These are phyloP conservation scores for Gossypium thurberi DNA, from an alignment of 345 rosid species.

Conservation along the genomic window DNA sequence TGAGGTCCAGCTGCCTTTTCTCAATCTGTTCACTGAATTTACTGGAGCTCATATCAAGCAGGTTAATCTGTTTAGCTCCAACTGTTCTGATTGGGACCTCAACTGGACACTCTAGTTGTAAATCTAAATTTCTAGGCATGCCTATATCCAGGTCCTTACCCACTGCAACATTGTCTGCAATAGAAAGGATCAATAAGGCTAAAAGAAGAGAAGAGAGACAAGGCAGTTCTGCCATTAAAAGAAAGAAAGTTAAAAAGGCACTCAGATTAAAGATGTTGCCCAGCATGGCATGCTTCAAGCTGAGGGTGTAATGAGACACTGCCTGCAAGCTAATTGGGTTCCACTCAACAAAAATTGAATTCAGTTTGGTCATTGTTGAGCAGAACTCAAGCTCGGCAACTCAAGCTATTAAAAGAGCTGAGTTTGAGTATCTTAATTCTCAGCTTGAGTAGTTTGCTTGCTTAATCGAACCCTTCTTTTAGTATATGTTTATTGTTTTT, in stretches of 20 bases:
- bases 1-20: conserved; percentile 28
- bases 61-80: conserved; percentile 26
- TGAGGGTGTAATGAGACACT: neutral
- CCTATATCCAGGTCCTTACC: conserved; percentile 36
- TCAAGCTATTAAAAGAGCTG: neutral
- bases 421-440: neutral
- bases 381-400: neutral
- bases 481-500: neutral
- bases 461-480: neutral
- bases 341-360: neutral
- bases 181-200: conserved; percentile 1
- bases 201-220: neutral
- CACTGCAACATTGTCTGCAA: conserved; percentile 36
- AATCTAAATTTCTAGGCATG: conserved; percentile 31
- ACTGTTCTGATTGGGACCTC: conserved; percentile 24
- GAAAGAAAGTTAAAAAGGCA: neutral
- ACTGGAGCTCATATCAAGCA: conserved; percentile 25
- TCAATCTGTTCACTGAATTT: conserved; percentile 23
- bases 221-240: neutral
- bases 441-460: neutral
- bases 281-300: neutral
- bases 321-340: neutral
- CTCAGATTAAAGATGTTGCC: neutral
- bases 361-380: neutral
- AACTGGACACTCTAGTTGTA: conserved; percentile 28